Evolutionary conservation across 371 early-diverging fungal genomes (phyloP), one percentile per base, ranked within the genome.

Genomic region (Zychaea mexicana): DNA sequence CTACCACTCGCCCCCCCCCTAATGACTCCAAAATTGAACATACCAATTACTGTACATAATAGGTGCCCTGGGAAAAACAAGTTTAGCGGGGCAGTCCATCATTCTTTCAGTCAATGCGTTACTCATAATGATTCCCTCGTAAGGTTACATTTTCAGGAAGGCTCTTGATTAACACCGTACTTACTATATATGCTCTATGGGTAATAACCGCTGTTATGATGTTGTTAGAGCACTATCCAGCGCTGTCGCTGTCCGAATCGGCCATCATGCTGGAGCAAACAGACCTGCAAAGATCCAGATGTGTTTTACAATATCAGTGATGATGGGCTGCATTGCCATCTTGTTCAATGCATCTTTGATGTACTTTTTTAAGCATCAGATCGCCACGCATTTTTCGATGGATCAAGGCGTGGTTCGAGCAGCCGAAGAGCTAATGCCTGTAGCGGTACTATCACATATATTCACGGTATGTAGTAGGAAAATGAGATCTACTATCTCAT

Each of bases 381-480:
- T 77, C 38, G 71, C 78, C 2, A 53, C 70, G 60, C 63, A 72
- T 49, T 76, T 85, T 63, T 77, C 81, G 12, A 78, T 76, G 0
- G 87, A 87, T 55, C 67, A 74, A 55, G 67, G 65, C 13, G 91
- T 92, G 2, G 63, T 67, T 30, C 62, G 49, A 27, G 72, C 71
- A 19, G 69, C 70, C 2, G 61, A 64, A 47, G 90, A 90, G 32
- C 66, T 92, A 15, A 72, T 90, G 62, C 89, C 88, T 7, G 86
- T 92, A 49, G 94, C 90, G 38, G 89, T 92, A 52, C 73, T 90
- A 21, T 88, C 89, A 47, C 94, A 93, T 45, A 76, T 92, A 68
- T 88, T 81, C 6, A 39, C 69, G 42, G 74, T 78, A 69, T 22
- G 62, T 52, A 47, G n/a, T n/a, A n/a, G n/a, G n/a, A n/a, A n/a